Evolutionary conservation across 2,329 filamentous ascomycete genomes (phyloP), one percentile per base, ranked within the genome.

Genomic region (Diaporthe longicolla): DNA sequence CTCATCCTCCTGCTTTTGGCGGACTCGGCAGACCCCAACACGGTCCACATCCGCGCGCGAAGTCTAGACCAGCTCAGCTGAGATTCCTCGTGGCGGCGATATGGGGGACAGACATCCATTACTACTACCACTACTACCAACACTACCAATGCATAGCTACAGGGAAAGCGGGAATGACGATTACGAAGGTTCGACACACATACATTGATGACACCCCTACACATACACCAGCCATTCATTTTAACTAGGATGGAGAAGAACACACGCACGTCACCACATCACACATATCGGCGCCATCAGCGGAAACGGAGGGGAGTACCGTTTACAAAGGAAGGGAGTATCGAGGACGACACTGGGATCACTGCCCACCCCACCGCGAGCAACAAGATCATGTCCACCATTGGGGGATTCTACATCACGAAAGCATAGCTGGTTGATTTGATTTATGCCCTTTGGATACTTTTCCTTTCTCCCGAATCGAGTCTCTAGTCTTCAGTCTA

Each of bases 201-300:
- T 55, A 65, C 40, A 43, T 45, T 55, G 24, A 52, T 45, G 19
- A 40, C 45, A 45, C 40, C 45, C 40, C 50, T n/a, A 43, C 21
- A 61, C 71, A 68, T 52, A 70, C 63, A 71, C 57, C 69, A 70
- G 45, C 55, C 61, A 73, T 54, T 57, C 66, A 71, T 52, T 71
- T 70, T 17, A 21, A 21, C 26, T 55, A 17, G 35, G 32, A 26
- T 43, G 70, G 5, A 48, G 70, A 66, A 15, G 37, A 66, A 66
- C 35, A 37, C 37, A 32, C 54, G 21, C 54, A 26, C 52, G 21
- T 11, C 54, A 10, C 26, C 54, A 10, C 26, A 13, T 24, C n/a
- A 43, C 15, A 29, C 24, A 32, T 15, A n/a, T 48, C 65, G 70
- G 70, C 70, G 61, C 43, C 70, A 65, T 21, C n/a, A 48, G 32